phyloP scores from a whole-genome alignment of 768 basidiomycete genomes.

The Boletus pseudo-olivaceus region DNA sequence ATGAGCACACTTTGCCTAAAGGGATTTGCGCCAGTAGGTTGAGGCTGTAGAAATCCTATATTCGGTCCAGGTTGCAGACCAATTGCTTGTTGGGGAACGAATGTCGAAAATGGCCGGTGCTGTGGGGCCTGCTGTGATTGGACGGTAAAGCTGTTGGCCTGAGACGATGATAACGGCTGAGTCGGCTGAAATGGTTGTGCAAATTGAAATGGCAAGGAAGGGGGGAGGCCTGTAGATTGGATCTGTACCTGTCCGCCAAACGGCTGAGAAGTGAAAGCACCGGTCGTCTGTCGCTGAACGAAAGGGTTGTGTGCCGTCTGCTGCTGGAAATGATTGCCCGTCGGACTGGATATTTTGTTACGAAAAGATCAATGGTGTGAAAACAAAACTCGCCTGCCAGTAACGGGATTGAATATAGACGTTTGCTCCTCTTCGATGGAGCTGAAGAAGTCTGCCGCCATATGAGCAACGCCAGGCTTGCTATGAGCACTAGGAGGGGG shows the following conservation, averaged over 20 bases:
- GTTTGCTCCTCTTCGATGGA: conserved; percentile 82
- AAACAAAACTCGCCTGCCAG: conserved; percentile 40
- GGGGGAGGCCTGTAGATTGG: conserved; percentile 56
- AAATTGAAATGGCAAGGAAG: conserved; percentile 44
- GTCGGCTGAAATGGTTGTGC: conserved; percentile 16
- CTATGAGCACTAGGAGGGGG: conserved; percentile 21
- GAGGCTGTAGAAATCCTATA: conserved; percentile 49
- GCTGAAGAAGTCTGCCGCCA: conserved; percentile 79
- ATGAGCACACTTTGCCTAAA: conserved; percentile 79
- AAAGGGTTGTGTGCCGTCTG: conserved; percentile 77
- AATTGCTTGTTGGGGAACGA: conserved; percentile 54
- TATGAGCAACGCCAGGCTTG: conserved; percentile 42
- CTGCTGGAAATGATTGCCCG: conserved; percentile 50
- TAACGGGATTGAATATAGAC: conserved; percentile 64
- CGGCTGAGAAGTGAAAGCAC: conserved; percentile 42
- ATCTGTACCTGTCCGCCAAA: conserved; percentile 42
- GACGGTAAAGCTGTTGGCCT: conserved; percentile 27
- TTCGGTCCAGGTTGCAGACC: conserved; percentile 40
- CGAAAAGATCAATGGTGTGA: background rate
- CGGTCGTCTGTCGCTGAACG: conserved; percentile 51
- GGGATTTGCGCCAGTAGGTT: conserved; percentile 66
- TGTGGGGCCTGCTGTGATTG: conserved; percentile 38
- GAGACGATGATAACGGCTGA: conserved; percentile 10
- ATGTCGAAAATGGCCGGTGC: conserved; percentile 53
- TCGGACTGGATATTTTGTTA: conserved; percentile 39